Percentiles rank a stretch among this genome's conserved stretches.
These are phyloP conservation scores for Mrakia blollopis DNA, from an alignment of 768 basidiomycete species.

Conservation along the genomic window DNA sequence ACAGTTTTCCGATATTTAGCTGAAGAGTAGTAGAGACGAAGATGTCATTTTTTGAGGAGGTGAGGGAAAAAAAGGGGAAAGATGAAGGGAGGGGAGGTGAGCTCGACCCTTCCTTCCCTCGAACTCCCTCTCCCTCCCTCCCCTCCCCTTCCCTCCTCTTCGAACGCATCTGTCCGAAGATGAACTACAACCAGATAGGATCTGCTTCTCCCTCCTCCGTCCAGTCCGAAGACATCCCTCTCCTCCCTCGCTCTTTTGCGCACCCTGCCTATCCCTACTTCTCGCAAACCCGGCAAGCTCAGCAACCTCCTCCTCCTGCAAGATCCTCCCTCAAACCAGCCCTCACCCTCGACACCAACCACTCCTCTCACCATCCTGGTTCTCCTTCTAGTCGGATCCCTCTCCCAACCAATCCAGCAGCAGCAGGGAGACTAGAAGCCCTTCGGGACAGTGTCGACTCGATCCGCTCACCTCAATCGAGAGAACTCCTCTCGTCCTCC, in stretches of 20 bases:
- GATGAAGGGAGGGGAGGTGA: neutral
- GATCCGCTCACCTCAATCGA: neutral
- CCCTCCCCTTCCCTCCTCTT: neutral
- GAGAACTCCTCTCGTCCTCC: neutral
- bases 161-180: too few relatives aligned
- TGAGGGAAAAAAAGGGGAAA: neutral
- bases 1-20: too few relatives aligned
- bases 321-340: neutral
- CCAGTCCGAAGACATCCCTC: neutral
- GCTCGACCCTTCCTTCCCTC: slow-evolving; percentile 19
- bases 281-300: too few relatives aligned
- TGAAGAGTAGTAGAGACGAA: too few relatives aligned
- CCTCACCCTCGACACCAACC: slow-evolving; percentile 20
- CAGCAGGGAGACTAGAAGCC: neutral
- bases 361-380: slow-evolving; percentile 36
- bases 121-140: neutral
- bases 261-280: neutral
- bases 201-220: neutral
- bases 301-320: neutral
- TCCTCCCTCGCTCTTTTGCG: neutral
- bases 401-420: slow-evolving; percentile 27
- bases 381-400: slow-evolving; percentile 34
- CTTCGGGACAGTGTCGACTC: neutral
- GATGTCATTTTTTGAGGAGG: neutral
- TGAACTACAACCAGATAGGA: neutral